phyloP scores from a whole-genome alignment of 148 eudicot genomes.

The Rhododendron simsii region DNA sequence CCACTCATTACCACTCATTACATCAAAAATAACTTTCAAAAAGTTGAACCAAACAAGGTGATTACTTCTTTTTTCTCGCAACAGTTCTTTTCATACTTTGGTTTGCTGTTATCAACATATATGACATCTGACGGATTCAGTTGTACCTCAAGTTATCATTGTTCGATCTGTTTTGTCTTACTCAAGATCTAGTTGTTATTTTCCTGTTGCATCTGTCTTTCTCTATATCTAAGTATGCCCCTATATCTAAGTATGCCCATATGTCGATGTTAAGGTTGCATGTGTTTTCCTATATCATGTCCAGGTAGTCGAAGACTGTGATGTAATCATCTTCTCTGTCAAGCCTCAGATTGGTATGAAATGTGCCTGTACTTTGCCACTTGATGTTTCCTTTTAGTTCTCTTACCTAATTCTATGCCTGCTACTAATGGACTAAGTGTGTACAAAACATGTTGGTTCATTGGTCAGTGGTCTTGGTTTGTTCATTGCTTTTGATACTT shows the following conservation, averaged over 20 bases:
- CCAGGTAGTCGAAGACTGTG: conserved; percentile 78
- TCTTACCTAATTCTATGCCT: neutral
- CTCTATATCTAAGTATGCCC: neutral
- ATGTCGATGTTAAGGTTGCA: neutral
- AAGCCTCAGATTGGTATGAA: conserved; percentile 83
- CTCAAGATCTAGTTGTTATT: neutral
- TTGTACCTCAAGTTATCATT: neutral
- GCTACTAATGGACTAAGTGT: neutral
- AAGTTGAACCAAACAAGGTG: too few relatives aligned
- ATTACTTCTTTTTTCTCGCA: neutral
- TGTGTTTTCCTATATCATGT: conserved; percentile 5
- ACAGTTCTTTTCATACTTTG: neutral
- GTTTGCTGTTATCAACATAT: neutral
- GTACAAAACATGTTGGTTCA: neutral
- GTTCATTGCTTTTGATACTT: neutral
- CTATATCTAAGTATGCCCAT: neutral
- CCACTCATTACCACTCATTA: too few relatives aligned
- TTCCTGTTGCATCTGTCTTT: neutral
- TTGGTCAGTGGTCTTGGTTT: neutral
- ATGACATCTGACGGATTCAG: neutral
- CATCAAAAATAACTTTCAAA: too few relatives aligned
- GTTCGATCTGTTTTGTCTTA: neutral
- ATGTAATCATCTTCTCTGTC: conserved; percentile 74
- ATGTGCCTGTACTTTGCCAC: neutral
- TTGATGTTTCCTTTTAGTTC: neutral